Conservation (phyloP, 345 rosid species). For the Citrus sp. region DNA sequence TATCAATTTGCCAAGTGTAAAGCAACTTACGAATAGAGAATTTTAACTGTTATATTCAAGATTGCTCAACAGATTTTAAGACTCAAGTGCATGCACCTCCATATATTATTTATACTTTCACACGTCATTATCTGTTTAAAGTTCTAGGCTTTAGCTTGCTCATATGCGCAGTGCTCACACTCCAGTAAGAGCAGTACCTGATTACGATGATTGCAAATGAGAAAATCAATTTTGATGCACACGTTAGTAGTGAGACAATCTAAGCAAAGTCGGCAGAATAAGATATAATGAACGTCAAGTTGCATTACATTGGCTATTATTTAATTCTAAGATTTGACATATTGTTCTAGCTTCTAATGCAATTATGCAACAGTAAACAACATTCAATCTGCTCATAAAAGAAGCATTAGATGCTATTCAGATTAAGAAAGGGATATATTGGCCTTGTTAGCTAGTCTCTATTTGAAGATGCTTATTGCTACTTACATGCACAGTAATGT, state of each 20-base stretch:
- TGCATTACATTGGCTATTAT: neutral
- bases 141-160: neutral
- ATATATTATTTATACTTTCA: no score
- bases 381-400: neutral
- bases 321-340: slow-evolving; percentile 13
- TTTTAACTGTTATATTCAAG: neutral
- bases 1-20: no score
- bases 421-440: neutral
- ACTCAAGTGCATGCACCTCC: neutral
- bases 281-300: neutral
- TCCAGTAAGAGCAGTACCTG: neutral
- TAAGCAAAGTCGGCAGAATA: neutral
- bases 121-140: neutral
- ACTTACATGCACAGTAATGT: neutral
- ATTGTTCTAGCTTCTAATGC: slow-evolving; percentile 10
- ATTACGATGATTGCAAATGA: neutral
- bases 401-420: slow-evolving; percentile 18
- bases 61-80: no score
- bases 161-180: neutral
- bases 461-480: slow-evolving; percentile 15
- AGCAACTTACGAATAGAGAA: no score
- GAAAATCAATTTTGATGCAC: neutral
- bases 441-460: slow-evolving; percentile 1
- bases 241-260: neutral
- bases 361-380: neutral